phyloP scores from a whole-genome alignment of 805 yeast species.

The Cyberlindnera euphorbiae region DNA sequence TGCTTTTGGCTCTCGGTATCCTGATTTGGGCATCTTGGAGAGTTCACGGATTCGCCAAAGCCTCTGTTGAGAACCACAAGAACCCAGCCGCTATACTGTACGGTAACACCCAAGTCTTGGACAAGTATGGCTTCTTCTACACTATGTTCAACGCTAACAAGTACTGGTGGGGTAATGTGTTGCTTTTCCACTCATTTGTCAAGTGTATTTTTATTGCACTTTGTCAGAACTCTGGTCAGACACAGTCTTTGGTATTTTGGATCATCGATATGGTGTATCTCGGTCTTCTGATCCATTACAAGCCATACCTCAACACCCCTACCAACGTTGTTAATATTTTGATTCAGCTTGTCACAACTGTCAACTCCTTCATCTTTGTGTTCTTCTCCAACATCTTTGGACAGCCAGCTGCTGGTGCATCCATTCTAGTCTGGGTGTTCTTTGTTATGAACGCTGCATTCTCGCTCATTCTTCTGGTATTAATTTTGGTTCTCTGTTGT shows the following conservation, averaged over 20 bases:
- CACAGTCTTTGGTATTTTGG: constrained; percentile 75
- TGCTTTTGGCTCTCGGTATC: constrained; percentile 55
- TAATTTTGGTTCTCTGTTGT: constrained; percentile 63
- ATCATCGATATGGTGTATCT: constrained; percentile 70
- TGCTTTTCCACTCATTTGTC: constrained; percentile 54
- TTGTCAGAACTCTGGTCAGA: constrained; percentile 75
- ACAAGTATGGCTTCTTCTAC: constrained; percentile 83
- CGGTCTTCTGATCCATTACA: constrained; percentile 52
- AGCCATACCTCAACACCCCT: constrained; percentile 78
- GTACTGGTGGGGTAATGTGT: constrained; percentile 78
- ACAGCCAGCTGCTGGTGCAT: constrained; percentile 71
- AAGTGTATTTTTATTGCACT: constrained; percentile 73
- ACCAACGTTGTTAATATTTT: constrained; percentile 74
- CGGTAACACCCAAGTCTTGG: constrained; percentile 67
- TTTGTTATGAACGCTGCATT: constrained; percentile 88
- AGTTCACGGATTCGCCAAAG: constrained; percentile 56
- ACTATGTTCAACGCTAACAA: constrained; percentile 79
- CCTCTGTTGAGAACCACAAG: constrained; percentile 53
- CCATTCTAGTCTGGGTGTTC: constrained; percentile 90
- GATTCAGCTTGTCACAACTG: constrained; percentile 64
- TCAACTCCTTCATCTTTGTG: constrained; percentile 79
- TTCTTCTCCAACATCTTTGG: constrained; percentile 83
- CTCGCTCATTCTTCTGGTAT: constrained; percentile 64
- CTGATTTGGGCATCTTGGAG: constrained; percentile 63
- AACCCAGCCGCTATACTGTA: constrained; percentile 87